Evolutionary conservation across 768 basidiomycete genomes (phyloP).

Genomic region (Boletus fagicola): DNA sequence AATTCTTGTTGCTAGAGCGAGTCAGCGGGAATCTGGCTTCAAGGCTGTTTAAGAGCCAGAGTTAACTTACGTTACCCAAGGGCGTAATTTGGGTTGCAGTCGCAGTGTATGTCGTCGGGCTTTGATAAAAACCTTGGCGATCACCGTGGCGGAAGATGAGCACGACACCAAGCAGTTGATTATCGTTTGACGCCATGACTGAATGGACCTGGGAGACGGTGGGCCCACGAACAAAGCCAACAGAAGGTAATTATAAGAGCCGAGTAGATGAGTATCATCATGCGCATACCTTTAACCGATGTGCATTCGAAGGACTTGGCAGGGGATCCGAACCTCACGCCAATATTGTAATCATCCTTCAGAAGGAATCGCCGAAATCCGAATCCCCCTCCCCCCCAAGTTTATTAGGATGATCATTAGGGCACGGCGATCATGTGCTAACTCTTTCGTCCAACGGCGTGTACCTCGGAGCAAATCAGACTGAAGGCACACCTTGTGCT

Average conservation of each 20-base stretch:
- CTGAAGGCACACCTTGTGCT: too few relatives aligned
- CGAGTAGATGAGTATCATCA: background rate
- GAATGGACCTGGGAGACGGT: background rate
- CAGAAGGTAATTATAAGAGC: background rate
- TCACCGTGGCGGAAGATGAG: constrained; percentile 60
- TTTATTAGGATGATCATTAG: background rate
- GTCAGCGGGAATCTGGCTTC: background rate
- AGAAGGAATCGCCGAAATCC: background rate
- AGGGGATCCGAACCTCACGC: background rate
- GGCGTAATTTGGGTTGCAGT: constrained; percentile 61
- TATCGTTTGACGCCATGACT: constrained; percentile 19
- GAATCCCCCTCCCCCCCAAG: background rate
- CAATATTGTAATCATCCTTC: background rate
- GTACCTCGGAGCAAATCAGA: background rate
- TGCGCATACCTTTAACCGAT: background rate
- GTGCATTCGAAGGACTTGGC: background rate
- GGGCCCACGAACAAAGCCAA: background rate
- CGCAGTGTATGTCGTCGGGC: constrained; percentile 54
- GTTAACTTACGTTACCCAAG: constrained; percentile 56
- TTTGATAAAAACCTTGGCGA: constrained; percentile 65
- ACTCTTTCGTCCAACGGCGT: background rate
- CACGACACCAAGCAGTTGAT: constrained; percentile 52
- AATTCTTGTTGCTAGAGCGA: constrained; percentile 51
- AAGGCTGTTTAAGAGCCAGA: background rate
- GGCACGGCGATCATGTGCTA: background rate